Conservation (phyloP, 2,329 filamentous ascomycete species). For the Aspergillus viridinutans region DNA sequence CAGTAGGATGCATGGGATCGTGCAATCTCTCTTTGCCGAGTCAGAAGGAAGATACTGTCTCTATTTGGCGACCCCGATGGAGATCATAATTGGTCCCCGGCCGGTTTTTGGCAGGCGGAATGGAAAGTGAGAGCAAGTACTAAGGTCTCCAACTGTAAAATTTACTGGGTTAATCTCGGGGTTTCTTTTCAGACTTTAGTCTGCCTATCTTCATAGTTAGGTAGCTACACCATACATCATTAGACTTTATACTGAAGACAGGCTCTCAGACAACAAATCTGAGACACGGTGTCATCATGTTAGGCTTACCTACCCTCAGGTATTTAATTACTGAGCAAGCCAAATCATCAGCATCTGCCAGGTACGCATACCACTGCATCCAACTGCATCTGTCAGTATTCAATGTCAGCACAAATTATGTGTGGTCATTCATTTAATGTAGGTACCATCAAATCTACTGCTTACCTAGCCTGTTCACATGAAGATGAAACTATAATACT, state of each 20-base stretch:
- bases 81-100: not conserved
- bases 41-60: not conserved
- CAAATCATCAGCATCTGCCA: slow-evolving; percentile 17
- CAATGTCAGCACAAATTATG: not conserved
- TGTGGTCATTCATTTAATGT: not conserved
- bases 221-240: no score
- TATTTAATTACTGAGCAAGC: not conserved
- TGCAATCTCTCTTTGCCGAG: not conserved
- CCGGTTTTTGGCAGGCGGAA: not conserved
- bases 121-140: not conserved
- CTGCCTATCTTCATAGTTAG: no score
- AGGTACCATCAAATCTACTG: not conserved
- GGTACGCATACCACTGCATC: slow-evolving; percentile 14
- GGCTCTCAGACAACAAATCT: not conserved
- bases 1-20: not conserved
- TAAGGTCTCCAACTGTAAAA: not conserved
- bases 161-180: not conserved
- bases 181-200: not conserved
- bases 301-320: slow-evolving; percentile 9
- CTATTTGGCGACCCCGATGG: not conserved
- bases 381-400: slow-evolving; percentile 3
- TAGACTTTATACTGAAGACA: not conserved
- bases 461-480: not conserved
- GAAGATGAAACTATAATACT: not conserved
- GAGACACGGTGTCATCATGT: slow-evolving; percentile 4